Evolutionary conservation across 2,329 filamentous ascomycete genomes (phyloP).

Genomic region (Pezicula radicicola): DNA sequence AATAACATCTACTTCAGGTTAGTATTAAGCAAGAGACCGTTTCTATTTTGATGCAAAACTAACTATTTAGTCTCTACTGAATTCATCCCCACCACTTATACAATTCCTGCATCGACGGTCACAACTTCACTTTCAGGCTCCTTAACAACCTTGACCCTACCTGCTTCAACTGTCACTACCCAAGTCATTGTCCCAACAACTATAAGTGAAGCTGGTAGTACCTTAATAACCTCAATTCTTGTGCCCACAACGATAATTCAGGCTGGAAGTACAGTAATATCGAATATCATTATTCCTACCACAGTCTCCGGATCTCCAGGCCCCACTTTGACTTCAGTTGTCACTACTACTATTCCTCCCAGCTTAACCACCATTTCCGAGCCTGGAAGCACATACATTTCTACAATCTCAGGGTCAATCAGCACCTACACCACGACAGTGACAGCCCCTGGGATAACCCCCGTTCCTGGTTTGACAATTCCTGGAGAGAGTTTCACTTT

Average conservation of each 20-base stretch:
- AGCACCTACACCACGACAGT: conserved; percentile 1
- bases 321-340: conserved; percentile 1
- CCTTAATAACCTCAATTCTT: background rate
- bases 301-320: conserved; percentile 3
- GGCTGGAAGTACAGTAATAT: conserved; percentile 4
- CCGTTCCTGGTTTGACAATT: background rate
- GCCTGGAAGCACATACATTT: background rate
- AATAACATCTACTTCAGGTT: background rate
- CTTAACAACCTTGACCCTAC: no score
- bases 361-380: conserved; percentile 1
- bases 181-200: background rate
- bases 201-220: conserved; percentile 5
- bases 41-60: background rate
- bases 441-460: conserved; percentile 2
- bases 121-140: no score
- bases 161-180: background rate
- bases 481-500: no score
- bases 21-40: background rate
- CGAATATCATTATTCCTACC: conserved; percentile 1
- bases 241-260: conserved; percentile 1
- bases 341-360: conserved; percentile 4
- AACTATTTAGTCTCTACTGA: background rate
- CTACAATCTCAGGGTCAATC: background rate
- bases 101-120: background rate
- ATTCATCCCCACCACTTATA: conserved; percentile 1